Base-by-base conservation (phyloP, 768 basidiomycete species). In the Lentinula detonsa region DNA sequence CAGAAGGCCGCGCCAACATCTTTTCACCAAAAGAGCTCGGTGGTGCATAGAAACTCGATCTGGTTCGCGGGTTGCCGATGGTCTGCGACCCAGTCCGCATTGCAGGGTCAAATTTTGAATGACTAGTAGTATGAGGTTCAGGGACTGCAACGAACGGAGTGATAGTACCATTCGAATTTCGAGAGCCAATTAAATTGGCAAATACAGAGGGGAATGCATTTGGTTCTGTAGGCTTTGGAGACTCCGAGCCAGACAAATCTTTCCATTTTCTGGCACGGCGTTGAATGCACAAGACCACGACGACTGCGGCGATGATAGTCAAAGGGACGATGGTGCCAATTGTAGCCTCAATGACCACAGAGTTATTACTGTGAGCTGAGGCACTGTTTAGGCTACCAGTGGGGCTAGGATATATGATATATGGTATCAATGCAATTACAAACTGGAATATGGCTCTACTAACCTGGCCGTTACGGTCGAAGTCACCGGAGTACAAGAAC, bases 341-440 rank as follows among this genome's bases (percentile, higher is more conserved):
- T 6, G 56, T 57, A 10, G 56, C 56, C n/a, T 43, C 56, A 10
- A 57, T 46, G 45, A 57, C 33, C 21, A 57, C 42, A 31, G 56
- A 57, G 23, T 21, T 46, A n/a, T 57, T 45, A n/a, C 4, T 33
- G 3, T 57, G 39, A 16, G 56, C 11, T 35, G 16, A 9, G 13
- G 37, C 21, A 15, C 7, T 16, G 42, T 31, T 40, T 8, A 37
- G 4, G 33, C 7, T 34, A 51, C 15, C 31, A 34, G 9, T 34
- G 31, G 34, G 11, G 34, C 50, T 34, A 13, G 34, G 5, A 34
- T 11, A 48, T 2, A 5, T 33, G 31, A 4, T 13, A 16, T 11
- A 15, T 8, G 16, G 9, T 13, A 4, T 49, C 5, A 49, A 31
- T 28, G 21, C 48, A 7, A 13, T 7, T 21, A 28, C 9, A 13